Evolutionary conservation across 805 yeast species (phyloP).

Genomic region (Wickerhamomyces canadensis): DNA sequence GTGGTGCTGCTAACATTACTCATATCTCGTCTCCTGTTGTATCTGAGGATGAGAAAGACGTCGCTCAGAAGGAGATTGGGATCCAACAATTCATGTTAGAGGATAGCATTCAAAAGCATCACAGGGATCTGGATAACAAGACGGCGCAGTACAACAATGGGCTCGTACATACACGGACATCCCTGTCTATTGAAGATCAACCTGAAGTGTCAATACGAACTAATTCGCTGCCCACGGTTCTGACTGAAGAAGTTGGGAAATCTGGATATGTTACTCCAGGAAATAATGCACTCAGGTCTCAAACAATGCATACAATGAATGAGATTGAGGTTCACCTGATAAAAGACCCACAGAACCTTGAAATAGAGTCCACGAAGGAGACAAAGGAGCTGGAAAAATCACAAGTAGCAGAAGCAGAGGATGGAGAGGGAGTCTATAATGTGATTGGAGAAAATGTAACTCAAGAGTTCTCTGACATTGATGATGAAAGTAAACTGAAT

Average conservation of each 20-base stretch:
- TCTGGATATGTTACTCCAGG: background rate
- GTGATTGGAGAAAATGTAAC: constrained; percentile 17
- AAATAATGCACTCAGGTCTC: background rate
- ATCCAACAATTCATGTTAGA: constrained; percentile 23
- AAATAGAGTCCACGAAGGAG: background rate
- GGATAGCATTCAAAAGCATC: constrained; percentile 4
- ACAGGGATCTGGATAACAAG: constrained; percentile 1
- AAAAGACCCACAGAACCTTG: no score
- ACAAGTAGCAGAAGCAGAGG: no score
- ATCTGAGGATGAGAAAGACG: constrained; percentile 19
- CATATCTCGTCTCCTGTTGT: constrained; percentile 15
- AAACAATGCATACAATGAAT: no score
- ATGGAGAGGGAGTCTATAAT: constrained; percentile 3
- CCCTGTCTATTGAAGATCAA: no score
- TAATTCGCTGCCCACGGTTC: no score
- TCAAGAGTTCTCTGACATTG: constrained; percentile 25
- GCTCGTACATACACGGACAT: no score
- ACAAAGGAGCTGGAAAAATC: background rate
- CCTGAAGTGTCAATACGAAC: no score
- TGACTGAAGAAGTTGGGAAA: no score
- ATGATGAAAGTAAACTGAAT: constrained; percentile 20
- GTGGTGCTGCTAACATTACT: background rate
- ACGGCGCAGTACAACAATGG: no score
- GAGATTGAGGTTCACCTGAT: no score
- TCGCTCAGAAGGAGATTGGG: constrained; percentile 11